Evolutionary conservation across 169 alveolate genomes (phyloP), one percentile per base, ranked within the genome.

Genomic region (Toxoplasma gondii): DNA sequence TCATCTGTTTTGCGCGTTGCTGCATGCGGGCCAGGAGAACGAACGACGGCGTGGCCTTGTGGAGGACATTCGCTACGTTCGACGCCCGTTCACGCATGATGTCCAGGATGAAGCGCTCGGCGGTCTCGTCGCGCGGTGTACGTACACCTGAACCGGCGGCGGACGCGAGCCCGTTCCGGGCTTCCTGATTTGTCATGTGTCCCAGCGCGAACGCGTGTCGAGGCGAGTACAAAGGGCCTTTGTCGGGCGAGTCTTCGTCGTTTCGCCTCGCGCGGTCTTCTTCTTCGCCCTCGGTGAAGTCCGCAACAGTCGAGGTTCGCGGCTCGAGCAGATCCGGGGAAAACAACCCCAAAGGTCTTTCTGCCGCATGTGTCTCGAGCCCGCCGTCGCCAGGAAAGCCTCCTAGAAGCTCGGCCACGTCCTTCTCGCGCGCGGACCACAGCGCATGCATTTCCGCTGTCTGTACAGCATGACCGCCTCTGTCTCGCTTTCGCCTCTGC

Each of bases 31-130:
- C 74, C 24, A 64, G 74, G 5, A 64, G 74, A 27, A 64, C 74
- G n/a, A 64, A 64, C 31, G 74, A 64, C 74, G 74, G 74, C 74
- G 74, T 64, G 34, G 74, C 74, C 74, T 27, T 64, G 74, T 64
- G 74, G 74, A 64, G 74, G 29, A 64, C 74, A 31, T 64, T 64
- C n/a, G 74, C 7, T 7, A 64, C 74, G n/a, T 64, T 64, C 74
- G 74, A 64, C 9, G 74, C 74, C 34, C 74, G 74, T 1, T 64
- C 74, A 1, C 74, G 74, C 74, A 64, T 64, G 4, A 64, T 16
- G n/a, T 64, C 74, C 34, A 64, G 74, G 22, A 64, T 64, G 74
- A 64, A 64, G 74, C 74, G 74, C 74, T 64, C 74, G 74, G 74
- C 74, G 31, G 74, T 31, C 74, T 64, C 74, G 74, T 64, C 74